Percentiles rank a stretch among this genome's conserved stretches.
These are phyloP conservation scores for Anthracocystis setariae DNA, from an alignment of 1,284 basidiomycete species.

Conservation along the genomic window DNA sequence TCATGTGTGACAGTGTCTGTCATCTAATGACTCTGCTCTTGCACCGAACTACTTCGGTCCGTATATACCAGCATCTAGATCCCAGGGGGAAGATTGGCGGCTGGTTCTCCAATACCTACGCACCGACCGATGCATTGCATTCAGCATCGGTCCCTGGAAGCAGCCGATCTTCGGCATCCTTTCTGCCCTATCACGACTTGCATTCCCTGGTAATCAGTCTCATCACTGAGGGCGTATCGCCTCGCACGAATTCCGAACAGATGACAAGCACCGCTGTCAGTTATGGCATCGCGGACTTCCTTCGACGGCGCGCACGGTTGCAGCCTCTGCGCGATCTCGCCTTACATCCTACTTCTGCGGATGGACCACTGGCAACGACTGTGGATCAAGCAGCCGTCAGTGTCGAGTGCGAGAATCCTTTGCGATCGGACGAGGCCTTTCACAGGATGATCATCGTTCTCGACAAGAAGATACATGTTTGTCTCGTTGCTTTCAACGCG, in stretches of 20 bases:
- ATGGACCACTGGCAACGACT: not conserved
- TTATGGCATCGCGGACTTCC: constrained; percentile 12
- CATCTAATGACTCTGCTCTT: constrained; percentile 30
- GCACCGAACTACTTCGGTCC: constrained; percentile 16
- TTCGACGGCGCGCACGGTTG: constrained; percentile 9
- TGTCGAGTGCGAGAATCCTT: not conserved
- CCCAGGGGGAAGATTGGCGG: constrained; percentile 30
- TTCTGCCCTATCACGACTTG: constrained; percentile 20
- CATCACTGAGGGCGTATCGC: constrained; percentile 7
- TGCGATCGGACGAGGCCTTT: constrained; percentile 17
- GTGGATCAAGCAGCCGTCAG: not conserved
- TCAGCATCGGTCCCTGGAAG: not conserved
- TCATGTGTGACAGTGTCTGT: constrained; percentile 35
- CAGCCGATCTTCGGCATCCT: not conserved
- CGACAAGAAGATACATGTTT: constrained; percentile 25
- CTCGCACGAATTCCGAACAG: not conserved
- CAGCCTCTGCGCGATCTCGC: constrained; percentile 18
- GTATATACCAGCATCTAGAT: constrained; percentile 17
- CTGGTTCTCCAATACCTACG: constrained; percentile 29
- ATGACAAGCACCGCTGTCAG: not conserved
- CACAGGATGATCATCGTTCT: constrained; percentile 16
- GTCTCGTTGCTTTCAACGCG: constrained; percentile 9
- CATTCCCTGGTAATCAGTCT: constrained; percentile 12
- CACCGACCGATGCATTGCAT: constrained; percentile 11
- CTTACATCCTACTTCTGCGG: not conserved